These are phyloP conservation scores for Cyclotella choctawhatcheeana DNA, from an alignment of 108 stramenopile species.

Conservation along the genomic window DNA sequence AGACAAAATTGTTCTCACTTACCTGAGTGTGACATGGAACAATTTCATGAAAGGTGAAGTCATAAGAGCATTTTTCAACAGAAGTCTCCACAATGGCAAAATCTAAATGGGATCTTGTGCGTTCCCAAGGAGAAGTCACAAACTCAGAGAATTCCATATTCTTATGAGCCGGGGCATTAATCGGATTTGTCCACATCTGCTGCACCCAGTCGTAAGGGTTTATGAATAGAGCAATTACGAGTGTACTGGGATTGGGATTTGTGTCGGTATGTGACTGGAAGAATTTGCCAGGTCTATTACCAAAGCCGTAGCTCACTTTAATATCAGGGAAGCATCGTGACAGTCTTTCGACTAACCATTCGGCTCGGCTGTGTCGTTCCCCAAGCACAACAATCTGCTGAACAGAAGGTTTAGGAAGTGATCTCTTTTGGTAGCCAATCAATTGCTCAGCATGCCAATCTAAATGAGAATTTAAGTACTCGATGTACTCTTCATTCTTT, in stretches of 20 bases:
- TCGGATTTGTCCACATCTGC: slow-evolving; percentile 57
- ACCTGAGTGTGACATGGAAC: slow-evolving; percentile 42
- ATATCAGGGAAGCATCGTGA: slow-evolving; percentile 54
- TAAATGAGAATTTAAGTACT: slow-evolving; percentile 50
- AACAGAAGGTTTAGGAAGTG: slow-evolving; percentile 31
- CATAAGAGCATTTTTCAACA: slow-evolving; percentile 42
- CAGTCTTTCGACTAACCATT: slow-evolving; percentile 52
- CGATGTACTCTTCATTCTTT: slow-evolving; percentile 53
- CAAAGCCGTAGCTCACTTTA: slow-evolving; percentile 34
- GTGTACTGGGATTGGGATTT: not conserved
- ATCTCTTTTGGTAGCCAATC: slow-evolving; percentile 50
- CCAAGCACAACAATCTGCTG: slow-evolving; percentile 57
- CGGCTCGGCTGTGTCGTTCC: slow-evolving; percentile 60
- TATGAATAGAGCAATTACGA: slow-evolving; percentile 53
- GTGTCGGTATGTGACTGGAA: slow-evolving; percentile 54
- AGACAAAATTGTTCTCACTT: no score
- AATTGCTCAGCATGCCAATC: slow-evolving; percentile 65
- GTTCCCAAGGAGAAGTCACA: slow-evolving; percentile 54
- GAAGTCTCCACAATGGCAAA: slow-evolving; percentile 29
- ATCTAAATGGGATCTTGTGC: slow-evolving; percentile 54
- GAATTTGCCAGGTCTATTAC: slow-evolving; percentile 50
- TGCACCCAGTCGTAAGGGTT: slow-evolving; percentile 66
- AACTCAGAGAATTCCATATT: slow-evolving; percentile 57
- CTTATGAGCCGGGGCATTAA: slow-evolving; percentile 56
- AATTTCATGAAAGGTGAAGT: slow-evolving; percentile 52